Evolutionary conservation across 129 eudicot genomes (phyloP), one percentile per base, ranked within the genome.

Genomic region (Artemisia tridentata): DNA sequence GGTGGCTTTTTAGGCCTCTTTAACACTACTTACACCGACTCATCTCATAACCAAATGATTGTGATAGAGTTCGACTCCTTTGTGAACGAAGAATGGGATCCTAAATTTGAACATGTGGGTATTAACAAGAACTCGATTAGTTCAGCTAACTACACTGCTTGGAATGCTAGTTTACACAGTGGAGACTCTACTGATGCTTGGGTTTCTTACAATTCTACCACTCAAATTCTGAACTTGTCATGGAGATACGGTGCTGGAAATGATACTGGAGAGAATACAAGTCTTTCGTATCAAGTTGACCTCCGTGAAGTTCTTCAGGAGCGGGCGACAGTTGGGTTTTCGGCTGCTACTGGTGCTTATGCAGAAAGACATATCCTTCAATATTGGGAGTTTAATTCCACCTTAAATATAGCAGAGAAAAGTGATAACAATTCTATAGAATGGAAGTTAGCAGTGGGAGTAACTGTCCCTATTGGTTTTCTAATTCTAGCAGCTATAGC

Each of bases 1-100:
- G 86, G 86, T 56, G 92, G 88, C 29, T 83, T 72, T 67, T 23
- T 86, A 48, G 92, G 88, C 29, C 83, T 86, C 0, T 84, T 86
- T 18, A 77, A 76, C 27, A 66, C 78, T 20, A 68, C 80, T 31
- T 75, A 69, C 64, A 73, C 64, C 3, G 78, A 68, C 53, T 72
- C 82, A 2, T 27, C 85, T 25, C n/a, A 21, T 47, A 71, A 75
- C 64, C 81, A 72, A 9, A 78, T 87, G 60, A 70, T 87, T 7
- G 69, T 72, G 0, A 73, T 87, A 13, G 93, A 87, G 74, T 87
- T 87, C 21, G 89, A 84, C 77, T 78, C 84, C 13, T 79, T 3
- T 41, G 11, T 56, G 1, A 74, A 87, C 50, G 60, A 34, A 2
- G 66, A 51, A 6, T 79, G 83, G 84, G 93, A 87, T 46, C 88